Conservation (phyloP, 129 eudicot species). For the Arctium minus region DNA sequence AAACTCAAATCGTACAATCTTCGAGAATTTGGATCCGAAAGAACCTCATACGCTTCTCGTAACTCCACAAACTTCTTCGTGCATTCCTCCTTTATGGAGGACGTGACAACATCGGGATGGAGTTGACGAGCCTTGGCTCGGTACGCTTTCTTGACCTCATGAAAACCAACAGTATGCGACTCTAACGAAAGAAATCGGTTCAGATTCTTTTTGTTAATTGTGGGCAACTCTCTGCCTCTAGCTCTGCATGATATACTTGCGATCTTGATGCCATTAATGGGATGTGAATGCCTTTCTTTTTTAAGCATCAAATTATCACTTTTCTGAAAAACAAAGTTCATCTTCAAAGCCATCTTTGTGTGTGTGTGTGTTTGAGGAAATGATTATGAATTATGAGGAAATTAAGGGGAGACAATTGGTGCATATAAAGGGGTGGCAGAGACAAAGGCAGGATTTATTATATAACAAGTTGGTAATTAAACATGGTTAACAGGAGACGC, state of each 20-base stretch:
- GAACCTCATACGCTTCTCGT: constrained; percentile 54
- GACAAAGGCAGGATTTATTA: not conserved
- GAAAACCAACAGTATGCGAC: constrained; percentile 32
- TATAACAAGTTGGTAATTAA: not conserved
- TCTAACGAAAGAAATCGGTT: constrained; percentile 33
- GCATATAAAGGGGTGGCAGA: not conserved
- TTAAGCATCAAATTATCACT: not conserved
- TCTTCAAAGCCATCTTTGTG: constrained; percentile 13
- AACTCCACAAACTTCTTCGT: constrained; percentile 43
- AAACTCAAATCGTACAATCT: constrained; percentile 42
- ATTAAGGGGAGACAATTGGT: not conserved
- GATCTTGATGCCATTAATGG: not conserved
- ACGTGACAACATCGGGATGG: constrained; percentile 51
- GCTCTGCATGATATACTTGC: constrained; percentile 22
- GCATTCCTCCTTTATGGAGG: constrained; percentile 37
- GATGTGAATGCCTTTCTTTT: not conserved
- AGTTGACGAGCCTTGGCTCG: constrained; percentile 44
- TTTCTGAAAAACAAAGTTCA: constrained; percentile 17
- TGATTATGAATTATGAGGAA: not conserved
- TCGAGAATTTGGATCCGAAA: constrained; percentile 51
- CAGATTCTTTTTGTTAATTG: constrained; percentile 21
- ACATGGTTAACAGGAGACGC: not conserved
- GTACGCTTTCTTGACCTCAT: constrained; percentile 58
- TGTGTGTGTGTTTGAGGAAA: not conserved
- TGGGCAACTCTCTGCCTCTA: constrained; percentile 9